Evolutionary conservation across 192 early-diverging fungal genomes (phyloP), one percentile per base, ranked within the genome.

Genomic region (Entomortierella lignicola): DNA sequence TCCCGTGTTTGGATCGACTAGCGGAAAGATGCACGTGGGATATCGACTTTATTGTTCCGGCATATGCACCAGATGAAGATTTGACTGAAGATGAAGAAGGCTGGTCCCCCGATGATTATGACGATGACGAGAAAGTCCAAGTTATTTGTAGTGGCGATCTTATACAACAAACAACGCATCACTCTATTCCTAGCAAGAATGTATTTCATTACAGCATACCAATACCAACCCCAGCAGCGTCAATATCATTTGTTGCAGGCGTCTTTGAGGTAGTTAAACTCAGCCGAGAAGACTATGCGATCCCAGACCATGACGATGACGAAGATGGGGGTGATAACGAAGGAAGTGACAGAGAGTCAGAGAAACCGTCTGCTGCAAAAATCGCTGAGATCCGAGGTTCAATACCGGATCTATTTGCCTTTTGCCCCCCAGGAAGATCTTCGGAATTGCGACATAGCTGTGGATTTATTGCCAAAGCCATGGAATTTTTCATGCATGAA

Each of bases 401-500:
- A 66, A 71, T 55, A 77, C 85, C 20, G 51, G 89, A 89, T 1
- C 82, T 88, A 43, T 95, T 89, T 84, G 94, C 86, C 0, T 97
- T 96, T 61, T 88, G 87, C 37, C 67, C 85, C 27, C 89, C 91
- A 8, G 92, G 91, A 25, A 72, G 82, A 12, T 71, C 82, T 11
- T 82, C 83, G 8, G 92, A 94, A 58, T 84, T 95, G 23, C 66
- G 68, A 15, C 39, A 71, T 51, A 70, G 44, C 18, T 67, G 60
- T 21, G 57, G 66, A 6, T 69, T 68, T 25, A 63, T 83, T 26
- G 54, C 66, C 25, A 77, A 93, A 85, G 91, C 92, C 6, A 84
- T 96, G 81, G 92, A 91, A 27, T 96, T 96, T 70, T 92, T 91
- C 80, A 91, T 94, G 69, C 92, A 93, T 64, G 95, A 94, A 83